Percentiles rank a stretch among this genome's conserved stretches.
Conservation (phyloP, 73 alveolate species). For the Breviolum minutum region DNA sequence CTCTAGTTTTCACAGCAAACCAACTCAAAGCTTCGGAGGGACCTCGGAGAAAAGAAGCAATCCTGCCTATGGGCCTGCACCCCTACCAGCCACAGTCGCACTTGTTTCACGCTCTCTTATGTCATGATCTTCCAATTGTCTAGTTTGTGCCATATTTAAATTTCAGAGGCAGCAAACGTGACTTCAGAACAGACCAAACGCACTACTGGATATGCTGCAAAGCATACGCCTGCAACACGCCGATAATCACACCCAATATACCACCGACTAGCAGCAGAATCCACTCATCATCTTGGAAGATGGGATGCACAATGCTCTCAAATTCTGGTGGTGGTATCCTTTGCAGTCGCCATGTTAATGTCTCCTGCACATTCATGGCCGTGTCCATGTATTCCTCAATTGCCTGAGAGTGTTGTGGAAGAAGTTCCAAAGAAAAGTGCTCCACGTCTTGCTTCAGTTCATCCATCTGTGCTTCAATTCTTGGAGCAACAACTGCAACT, state of each 20-base stretch:
- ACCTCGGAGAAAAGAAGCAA: too few species aligned
- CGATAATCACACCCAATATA: constrained; percentile 39
- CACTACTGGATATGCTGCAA: constrained; percentile 35
- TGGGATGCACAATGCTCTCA: constrained; percentile 77
- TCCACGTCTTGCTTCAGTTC: constrained; percentile 77
- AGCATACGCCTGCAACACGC: constrained; percentile 62
- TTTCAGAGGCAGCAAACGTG: too few species aligned
- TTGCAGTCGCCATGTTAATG: constrained; percentile 63
- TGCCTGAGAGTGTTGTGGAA: constrained; percentile 63
- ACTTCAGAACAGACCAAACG: not conserved
- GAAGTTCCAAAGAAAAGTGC: constrained; percentile 59
- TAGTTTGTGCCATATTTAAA: not conserved
- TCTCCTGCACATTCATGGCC: constrained; percentile 83
- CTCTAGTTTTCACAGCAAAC: too few species aligned
- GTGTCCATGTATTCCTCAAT: constrained; percentile 89
- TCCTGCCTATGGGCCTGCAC: not conserved
- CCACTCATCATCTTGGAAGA: constrained; percentile 89
- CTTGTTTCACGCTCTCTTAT: not conserved
- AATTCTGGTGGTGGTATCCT: constrained; percentile 69
- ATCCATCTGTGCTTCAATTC: constrained; percentile 17
- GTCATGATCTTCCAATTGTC: not conserved
- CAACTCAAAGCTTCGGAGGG: too few species aligned
- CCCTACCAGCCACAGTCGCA: not conserved
- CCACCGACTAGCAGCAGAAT: constrained; percentile 73
- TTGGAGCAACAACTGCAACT: constrained; percentile 24